Evolutionary conservation across 2,329 filamentous ascomycete species (phyloP).

Genomic region (Macrophomina phaseolina): DNA sequence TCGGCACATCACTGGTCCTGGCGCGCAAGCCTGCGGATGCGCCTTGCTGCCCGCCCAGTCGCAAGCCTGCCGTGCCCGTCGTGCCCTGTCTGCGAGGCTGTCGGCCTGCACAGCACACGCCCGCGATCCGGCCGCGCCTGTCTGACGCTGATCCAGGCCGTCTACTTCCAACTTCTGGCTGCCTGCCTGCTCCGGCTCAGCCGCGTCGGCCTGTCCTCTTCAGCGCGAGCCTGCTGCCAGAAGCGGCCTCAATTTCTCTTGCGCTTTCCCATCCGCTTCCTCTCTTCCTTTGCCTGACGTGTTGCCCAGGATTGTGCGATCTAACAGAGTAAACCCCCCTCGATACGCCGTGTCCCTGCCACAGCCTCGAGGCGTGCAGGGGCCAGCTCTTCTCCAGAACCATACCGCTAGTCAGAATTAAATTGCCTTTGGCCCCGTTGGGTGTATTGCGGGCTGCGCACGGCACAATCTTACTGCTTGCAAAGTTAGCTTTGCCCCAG

Average conservation of each 20-base stretch:
- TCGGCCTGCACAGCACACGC: neutral
- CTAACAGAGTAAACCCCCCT: too few species aligned
- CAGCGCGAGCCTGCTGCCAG: constrained; percentile 12
- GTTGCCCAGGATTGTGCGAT: neutral
- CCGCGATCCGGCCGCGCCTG: neutral
- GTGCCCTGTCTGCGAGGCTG: neutral
- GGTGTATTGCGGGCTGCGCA: too few species aligned
- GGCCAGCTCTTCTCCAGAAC: too few species aligned
- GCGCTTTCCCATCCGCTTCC: neutral
- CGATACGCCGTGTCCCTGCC: too few species aligned
- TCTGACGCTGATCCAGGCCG: neutral
- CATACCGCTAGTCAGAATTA: too few species aligned
- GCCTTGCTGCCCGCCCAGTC: neutral
- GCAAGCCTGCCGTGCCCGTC: neutral
- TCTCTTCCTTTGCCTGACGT: neutral
- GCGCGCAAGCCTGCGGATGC: constrained; percentile 2
- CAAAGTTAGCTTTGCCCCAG: too few species aligned
- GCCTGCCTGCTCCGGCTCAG: neutral
- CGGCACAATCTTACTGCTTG: too few species aligned
- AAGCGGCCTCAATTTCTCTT: neutral
- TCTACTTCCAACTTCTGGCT: neutral
- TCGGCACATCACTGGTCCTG: constrained; percentile 20
- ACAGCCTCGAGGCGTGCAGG: too few species aligned
- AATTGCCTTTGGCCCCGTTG: too few species aligned
- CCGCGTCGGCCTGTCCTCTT: neutral